Conservation (phyloP, 1,284 basidiomycete species). For the Sporisorium iseilematis-ciliati region DNA sequence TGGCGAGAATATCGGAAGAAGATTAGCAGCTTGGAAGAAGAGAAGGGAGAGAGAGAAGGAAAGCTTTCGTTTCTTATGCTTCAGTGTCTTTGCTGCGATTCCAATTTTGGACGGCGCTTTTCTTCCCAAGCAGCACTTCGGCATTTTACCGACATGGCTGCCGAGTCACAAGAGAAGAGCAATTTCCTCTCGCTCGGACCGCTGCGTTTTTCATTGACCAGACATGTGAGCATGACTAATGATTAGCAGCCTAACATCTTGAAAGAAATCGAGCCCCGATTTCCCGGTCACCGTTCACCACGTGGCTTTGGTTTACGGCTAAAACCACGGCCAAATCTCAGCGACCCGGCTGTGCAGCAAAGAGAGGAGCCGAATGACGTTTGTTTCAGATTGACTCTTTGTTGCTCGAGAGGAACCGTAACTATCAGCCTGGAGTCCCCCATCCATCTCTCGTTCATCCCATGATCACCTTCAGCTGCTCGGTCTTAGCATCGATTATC, state of each 20-base stretch:
- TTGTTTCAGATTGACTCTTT: background rate
- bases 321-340: no score
- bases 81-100: background rate
- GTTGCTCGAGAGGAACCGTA: background rate
- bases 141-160: constrained; percentile 6
- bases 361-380: background rate
- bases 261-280: background rate
- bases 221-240: constrained; percentile 8
- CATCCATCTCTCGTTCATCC: background rate
- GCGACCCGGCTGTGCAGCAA: background rate
- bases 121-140: constrained; percentile 11
- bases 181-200: constrained; percentile 1
- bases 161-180: constrained; percentile 3
- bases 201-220: background rate
- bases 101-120: background rate
- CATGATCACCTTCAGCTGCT: no score
- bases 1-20: background rate
- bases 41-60: background rate
- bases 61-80: background rate
- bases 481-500: no score
- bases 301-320: background rate
- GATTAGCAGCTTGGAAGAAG: no score
- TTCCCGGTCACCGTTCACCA: background rate
- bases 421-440: background rate
- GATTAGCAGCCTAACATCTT: background rate